Base-by-base conservation (phyloP, 257 asterid genomes). In the Nemophila menziesii region DNA sequence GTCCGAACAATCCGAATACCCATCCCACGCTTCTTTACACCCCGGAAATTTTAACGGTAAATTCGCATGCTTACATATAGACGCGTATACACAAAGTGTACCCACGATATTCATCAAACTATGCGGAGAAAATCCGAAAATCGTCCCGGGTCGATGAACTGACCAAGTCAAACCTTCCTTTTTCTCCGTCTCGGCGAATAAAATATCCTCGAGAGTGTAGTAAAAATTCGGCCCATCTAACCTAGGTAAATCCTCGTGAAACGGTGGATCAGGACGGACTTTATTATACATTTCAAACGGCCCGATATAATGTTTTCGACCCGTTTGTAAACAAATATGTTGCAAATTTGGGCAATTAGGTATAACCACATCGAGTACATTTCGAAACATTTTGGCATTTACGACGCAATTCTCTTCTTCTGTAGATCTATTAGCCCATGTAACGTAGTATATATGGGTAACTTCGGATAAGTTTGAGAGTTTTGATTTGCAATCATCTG, bases 41-140 rank as follows among this genome's bases (percentile, higher is more conserved):
- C 98, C 98, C 0, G 95, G 96, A 55, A 84, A 89, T 71, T 46
- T 76, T 65, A 84, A 44, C 0, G 70, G 71, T n/a, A 50, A 5
- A 2, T 90, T 92, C 64, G 78, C 86, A 17, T 84, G 86, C 71
- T 84, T 84, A 39, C 93, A 89, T 7, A 89, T 84, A 2, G 98
- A 77, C 0, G 95, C 94, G n/a, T 89, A 80, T 1, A 74, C 93
- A 46, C 92, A 84, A 5, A 84, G 73, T 0, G 90, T 70, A 2
- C 95, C 93, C 6, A 84, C 78, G 33, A 76, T 5, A 44, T 89
- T 84, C 98, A 80, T 80, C 86, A 74, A 29, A 68, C 93, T 75
- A 49, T 67, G 66, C 0, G 94, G 90, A 0, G 95, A 89, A 55
- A 84, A 89, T 15, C 95, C 95, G 21, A 84, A 77, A 46, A 89